phyloP scores from a whole-genome alignment of 306 rosid genomes.

The Ormosia emarginata region DNA sequence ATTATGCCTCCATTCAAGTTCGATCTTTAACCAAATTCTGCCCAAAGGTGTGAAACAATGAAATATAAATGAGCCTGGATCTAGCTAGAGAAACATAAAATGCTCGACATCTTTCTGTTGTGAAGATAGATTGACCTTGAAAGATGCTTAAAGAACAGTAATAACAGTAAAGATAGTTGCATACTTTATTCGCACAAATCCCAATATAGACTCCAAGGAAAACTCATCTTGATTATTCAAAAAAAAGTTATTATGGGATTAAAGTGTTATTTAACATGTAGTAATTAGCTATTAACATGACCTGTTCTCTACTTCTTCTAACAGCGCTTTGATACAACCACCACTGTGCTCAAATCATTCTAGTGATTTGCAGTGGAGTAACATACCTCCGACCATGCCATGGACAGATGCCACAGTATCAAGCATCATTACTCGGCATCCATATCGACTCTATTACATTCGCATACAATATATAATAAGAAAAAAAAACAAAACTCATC shows the following conservation, averaged over 20 bases:
- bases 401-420: conserved; percentile 88
- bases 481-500: not conserved
- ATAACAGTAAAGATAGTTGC: not conserved
- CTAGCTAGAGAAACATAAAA: not conserved
- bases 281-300: too few species aligned
- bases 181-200: not conserved
- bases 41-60: not conserved
- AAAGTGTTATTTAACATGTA: too few species aligned
- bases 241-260: not conserved
- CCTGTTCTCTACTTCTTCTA: conserved; percentile 86
- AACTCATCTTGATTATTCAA: too few species aligned
- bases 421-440: conserved; percentile 87
- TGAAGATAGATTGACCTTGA: not conserved
- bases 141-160: not conserved
- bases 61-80: not conserved
- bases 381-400: conserved; percentile 80
- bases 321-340: conserved; percentile 67
- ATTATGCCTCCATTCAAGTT: not conserved
- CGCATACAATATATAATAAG: not conserved
- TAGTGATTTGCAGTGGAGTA: conserved; percentile 63
- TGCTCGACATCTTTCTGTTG: not conserved
- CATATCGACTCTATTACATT: conserved; percentile 58
- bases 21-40: not conserved
- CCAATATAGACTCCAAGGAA: not conserved
- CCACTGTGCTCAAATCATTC: conserved; percentile 73